Percentiles rank a stretch among this genome's conserved stretches.
phyloP scores from a whole-genome alignment of 1,139 yeast genomes.

The Kodamaea sp. region DNA sequence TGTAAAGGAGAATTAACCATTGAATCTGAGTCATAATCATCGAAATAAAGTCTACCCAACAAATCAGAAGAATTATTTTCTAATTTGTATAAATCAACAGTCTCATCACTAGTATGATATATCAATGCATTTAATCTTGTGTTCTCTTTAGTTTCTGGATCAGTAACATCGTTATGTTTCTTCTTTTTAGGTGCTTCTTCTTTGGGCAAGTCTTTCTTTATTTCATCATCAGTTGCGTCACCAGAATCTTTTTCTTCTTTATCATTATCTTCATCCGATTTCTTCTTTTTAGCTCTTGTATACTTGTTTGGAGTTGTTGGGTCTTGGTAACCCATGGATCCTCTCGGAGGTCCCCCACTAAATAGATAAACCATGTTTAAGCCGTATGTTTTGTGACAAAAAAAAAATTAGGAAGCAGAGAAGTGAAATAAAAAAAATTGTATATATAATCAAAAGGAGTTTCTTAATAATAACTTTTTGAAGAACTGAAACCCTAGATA shows the following conservation, averaged over 20 bases:
- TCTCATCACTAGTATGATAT: conserved; percentile 39
- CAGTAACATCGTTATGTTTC: conserved; percentile 6
- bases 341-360: conserved; percentile 1
- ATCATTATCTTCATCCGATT: conserved; percentile 2
- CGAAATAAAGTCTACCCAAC: conserved; percentile 43
- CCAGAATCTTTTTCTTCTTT: not conserved
- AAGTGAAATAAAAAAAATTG: too few relatives aligned
- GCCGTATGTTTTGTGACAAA: too few relatives aligned
- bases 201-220: not conserved
- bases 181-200: conserved; percentile 7
- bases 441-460: too few relatives aligned
- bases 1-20: conserved; percentile 19
- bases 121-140: conserved; percentile 40
- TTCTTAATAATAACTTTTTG: too few relatives aligned
- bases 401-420: too few relatives aligned
- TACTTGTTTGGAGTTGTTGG: conserved; percentile 7
- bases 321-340: conserved; percentile 3
- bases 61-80: conserved; percentile 42
- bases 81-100: conserved; percentile 37
- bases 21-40: conserved; percentile 41
- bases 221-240: not conserved
- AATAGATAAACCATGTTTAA: conserved; percentile 2
- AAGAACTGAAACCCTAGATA: too few relatives aligned
- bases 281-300: conserved; percentile 1
- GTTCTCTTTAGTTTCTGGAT: conserved; percentile 34